Evolutionary conservation across 1,284 basidiomycete genomes (phyloP), one percentile per base, ranked within the genome.

Genomic region (Golubevia sp.): DNA sequence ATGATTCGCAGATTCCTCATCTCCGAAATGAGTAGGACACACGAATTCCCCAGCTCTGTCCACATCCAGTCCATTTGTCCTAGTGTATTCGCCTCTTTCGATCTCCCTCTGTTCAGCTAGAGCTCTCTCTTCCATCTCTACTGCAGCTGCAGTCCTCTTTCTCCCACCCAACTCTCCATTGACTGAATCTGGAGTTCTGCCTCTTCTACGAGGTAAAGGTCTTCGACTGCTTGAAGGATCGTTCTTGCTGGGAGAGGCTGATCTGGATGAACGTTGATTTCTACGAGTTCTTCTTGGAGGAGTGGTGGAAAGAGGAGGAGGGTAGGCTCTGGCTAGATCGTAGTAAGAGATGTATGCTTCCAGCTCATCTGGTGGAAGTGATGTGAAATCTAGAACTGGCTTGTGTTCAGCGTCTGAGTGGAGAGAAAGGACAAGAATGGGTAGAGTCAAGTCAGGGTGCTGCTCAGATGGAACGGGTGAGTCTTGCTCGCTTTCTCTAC

Each of bases 261-360:
- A 49, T 8, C 7, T 56, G 54, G 25, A 6, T 23, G n/a, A 20
- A 27, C 7, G 4, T 21, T 3, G 7, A 21, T 56, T 20, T 23
- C 34, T 18, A 56, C 49, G 49, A 30, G 21, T 44, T 73, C 68
- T 30, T 61, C 23, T 26, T 6, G 58, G 21, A 8, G 48, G 23
- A 18, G 54, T 49, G 24, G 49, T 30, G 7, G 57, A 27, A 8
- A 54, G 27, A 8, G 51, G 65, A 2, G 74, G 74, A 24, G 74
- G 74, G 52, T 67, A 76, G 8, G 70, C 55, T 20, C 59, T 63
- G 6, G 74, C 73, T 4, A 76, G 66, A 48, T 76, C 67, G 58
- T 63, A 76, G 55, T 73, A 70, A 11, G 74, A 67, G 48, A 76
- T 58, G 61, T 76, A 76, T 0, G 72, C 67, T 50, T 76, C 68